Evolutionary conservation across 2,329 filamentous ascomycete species (phyloP), one percentile per base, ranked within the genome.

Genomic region (Epichloe glyceriae): DNA sequence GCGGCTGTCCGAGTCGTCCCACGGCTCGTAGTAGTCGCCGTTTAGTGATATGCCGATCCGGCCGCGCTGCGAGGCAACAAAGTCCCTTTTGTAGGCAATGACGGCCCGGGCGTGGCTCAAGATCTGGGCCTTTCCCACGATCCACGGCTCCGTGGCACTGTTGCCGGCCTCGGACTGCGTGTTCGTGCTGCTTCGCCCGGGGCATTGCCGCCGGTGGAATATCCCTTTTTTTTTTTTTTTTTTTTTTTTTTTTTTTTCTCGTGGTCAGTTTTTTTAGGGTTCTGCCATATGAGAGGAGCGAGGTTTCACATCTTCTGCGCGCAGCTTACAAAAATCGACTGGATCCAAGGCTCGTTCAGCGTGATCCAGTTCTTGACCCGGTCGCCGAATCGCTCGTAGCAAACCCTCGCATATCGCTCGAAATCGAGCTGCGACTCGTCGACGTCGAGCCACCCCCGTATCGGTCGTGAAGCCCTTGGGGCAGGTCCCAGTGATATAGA

Each of bases 401-500:
- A 67, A 2, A 70, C 47, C 3, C 64, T 55, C 0, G 68, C 66
- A 48, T 67, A 70, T 2, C 60, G 51, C 52, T 66, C 64, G 50
- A 69, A 68, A 50, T 69, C 67, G 5, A 56, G 55, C 14, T 62
- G 57, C 0, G 61, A 62, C 46, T 67, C 57, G 2, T 60, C 55
- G 5, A 61, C 61, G 37, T 68, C 56, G 5, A 69, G 40, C 57
- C 61, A 63, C 0, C 66, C 67, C 0, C 66, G 5, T 70, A 70
- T 0, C 66, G 57, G 20, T 68, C 63, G 34, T 70, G 60, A 0
- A 70, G 59, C 0, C 46, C 60, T 14, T 67, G 65, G 0, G 67
- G 67, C 0, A 67, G 53, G 14, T 85, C 80, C 80, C 80, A 84
- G 61, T 85, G 82, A 58, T 78, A 83, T 1, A 85, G 67, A 0